Evolutionary conservation across 2,329 filamentous ascomycete genomes (phyloP).

Genomic region (Sporothrix sp.): DNA sequence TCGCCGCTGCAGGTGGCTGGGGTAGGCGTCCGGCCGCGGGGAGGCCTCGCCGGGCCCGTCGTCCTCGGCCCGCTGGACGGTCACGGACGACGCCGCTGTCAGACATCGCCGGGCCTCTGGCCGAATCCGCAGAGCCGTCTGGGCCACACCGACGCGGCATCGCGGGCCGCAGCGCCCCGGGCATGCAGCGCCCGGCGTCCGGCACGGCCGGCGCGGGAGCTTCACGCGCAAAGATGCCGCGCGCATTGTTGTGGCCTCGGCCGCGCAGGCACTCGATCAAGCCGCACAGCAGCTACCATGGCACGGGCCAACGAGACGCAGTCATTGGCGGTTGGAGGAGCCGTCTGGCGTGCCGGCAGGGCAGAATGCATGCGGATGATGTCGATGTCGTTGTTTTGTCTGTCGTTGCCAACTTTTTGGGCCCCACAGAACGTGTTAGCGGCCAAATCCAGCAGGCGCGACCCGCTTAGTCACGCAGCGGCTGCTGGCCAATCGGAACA

Average conservation of each 20-base stretch:
- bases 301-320: neutral
- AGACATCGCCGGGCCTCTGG: neutral
- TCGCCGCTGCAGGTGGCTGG: slow-evolving; percentile 14
- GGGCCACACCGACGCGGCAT: neutral
- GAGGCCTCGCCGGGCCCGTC: neutral
- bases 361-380: neutral
- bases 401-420: too few species aligned
- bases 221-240: slow-evolving; percentile 12
- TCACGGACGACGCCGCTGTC: neutral
- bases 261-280: slow-evolving; percentile 7
- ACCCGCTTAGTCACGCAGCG: slow-evolving; percentile 14
- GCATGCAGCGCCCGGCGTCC: neutral
- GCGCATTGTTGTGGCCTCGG: slow-evolving; percentile 17
- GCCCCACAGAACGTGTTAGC: neutral
- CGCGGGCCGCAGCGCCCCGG: neutral
- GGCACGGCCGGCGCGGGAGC: slow-evolving; percentile 7
- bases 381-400: neutral
- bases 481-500: slow-evolving; percentile 16
- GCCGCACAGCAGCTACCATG: slow-evolving; percentile 13
- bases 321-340: neutral
- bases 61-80: neutral
- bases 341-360: too few species aligned
- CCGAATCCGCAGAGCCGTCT: neutral
- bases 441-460: neutral
- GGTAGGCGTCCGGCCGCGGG: neutral